These are phyloP conservation scores for Scedosporium boydii DNA, from an alignment of 2,329 filamentous ascomycete species.

Conservation along the genomic window DNA sequence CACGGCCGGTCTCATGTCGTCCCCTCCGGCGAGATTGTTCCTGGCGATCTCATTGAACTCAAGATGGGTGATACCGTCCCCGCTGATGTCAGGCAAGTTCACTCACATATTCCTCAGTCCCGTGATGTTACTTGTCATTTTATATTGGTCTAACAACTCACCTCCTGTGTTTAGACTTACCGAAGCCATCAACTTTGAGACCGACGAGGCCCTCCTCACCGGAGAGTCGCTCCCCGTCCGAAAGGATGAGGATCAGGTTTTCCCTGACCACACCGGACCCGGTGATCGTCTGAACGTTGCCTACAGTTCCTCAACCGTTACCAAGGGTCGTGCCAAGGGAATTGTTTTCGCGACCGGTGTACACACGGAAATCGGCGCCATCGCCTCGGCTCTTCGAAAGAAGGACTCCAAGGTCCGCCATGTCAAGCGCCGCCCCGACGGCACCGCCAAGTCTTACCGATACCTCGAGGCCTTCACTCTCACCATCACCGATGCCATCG, in stretches of 20 bases:
- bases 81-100: constrained; percentile 37
- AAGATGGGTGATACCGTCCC: constrained; percentile 46
- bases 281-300: constrained; percentile 49
- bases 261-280: constrained; percentile 22
- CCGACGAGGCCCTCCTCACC: constrained; percentile 52
- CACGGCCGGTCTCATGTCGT: constrained; percentile 22
- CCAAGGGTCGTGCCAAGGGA: constrained; percentile 47
- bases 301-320: constrained; percentile 46
- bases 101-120: not conserved
- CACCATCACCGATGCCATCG: constrained; percentile 48
- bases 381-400: constrained; percentile 39
- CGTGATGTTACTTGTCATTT: not conserved
- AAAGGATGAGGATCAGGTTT: constrained; percentile 34
- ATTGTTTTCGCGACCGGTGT: constrained; percentile 52
- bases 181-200: constrained; percentile 52
- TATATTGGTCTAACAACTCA: not conserved
- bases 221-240: constrained; percentile 48
- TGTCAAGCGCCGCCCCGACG: constrained; percentile 42
- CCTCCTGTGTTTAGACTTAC: constrained; percentile 23
- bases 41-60: constrained; percentile 42
- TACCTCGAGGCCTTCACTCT: constrained; percentile 35
- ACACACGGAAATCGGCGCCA: constrained; percentile 49
- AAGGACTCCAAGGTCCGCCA: constrained; percentile 41
- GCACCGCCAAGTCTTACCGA: constrained; percentile 41
- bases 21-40: constrained; percentile 32